Conservation (phyloP, 1,284 basidiomycete genomes). For the Cutaneotrichosporon cyanovorans region DNA sequence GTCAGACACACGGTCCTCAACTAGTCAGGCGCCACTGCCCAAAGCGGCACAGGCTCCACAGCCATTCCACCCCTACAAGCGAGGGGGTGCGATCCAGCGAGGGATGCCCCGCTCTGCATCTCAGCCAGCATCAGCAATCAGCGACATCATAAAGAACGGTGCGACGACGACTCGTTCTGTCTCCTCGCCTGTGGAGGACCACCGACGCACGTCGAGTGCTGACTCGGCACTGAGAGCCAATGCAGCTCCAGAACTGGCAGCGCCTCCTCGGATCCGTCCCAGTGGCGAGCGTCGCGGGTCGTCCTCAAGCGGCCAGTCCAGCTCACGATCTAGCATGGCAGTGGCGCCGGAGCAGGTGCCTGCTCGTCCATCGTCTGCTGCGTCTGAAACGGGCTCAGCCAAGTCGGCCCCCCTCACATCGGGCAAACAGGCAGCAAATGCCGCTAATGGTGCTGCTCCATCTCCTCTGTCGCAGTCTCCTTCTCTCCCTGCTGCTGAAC, state of each 20-base stretch:
- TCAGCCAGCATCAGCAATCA: not conserved
- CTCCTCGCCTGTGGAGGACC: constrained; percentile 4
- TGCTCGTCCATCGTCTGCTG: constrained; percentile 4
- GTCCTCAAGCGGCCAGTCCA: constrained; percentile 9
- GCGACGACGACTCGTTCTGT: not conserved
- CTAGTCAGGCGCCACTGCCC: too few relatives aligned
- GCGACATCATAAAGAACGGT: not conserved
- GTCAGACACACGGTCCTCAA: too few relatives aligned
- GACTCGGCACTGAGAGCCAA: constrained; percentile 1
- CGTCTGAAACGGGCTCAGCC: not conserved
- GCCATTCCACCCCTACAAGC: constrained; percentile 28
- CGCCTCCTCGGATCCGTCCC: constrained; percentile 11
- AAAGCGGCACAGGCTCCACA: not conserved
- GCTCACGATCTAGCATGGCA: constrained; percentile 6
- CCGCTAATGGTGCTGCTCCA: constrained; percentile 11
- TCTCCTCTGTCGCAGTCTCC: constrained; percentile 31
- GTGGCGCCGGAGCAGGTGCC: too few relatives aligned
- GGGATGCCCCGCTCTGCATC: constrained; percentile 6
- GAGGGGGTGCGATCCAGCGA: constrained; percentile 13
- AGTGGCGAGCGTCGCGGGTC: constrained; percentile 11
- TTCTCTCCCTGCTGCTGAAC: constrained; percentile 10
- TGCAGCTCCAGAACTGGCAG: not conserved
- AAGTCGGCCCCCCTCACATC: constrained; percentile 26
- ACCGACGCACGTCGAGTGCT: constrained; percentile 5
- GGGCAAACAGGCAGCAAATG: constrained; percentile 30